phyloP scores from a whole-genome alignment of 2,329 filamentous ascomycete species.

The Hirsutella rhossiliensis region DNA sequence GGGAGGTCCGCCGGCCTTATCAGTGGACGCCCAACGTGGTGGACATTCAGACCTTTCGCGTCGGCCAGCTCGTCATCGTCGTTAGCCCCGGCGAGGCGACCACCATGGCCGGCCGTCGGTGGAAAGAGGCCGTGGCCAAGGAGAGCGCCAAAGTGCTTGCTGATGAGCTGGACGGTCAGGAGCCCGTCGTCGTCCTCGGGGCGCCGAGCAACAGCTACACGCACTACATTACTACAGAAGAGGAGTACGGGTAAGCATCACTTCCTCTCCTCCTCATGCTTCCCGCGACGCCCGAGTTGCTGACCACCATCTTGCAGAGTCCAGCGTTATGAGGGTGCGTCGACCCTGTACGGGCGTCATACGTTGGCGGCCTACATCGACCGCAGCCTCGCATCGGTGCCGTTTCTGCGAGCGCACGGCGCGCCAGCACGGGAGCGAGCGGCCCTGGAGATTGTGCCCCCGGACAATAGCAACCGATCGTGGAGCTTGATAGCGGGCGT shows the following conservation, averaged over 20 bases:
- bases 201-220: conserved; percentile 84
- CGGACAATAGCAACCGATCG: conserved; percentile 64
- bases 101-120: conserved; percentile 82
- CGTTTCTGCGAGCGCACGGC: conserved; percentile 44
- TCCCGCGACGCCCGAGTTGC: not conserved
- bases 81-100: conserved; percentile 81
- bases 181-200: conserved; percentile 66
- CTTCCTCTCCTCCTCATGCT: not conserved
- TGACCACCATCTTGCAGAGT: conserved; percentile 28
- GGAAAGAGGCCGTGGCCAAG: conserved; percentile 57
- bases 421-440: conserved; percentile 13
- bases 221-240: conserved; percentile 61
- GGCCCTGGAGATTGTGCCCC: conserved; percentile 48
- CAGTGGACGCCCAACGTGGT: conserved; percentile 82
- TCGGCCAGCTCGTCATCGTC: conserved; percentile 75
- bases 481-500: conserved; percentile 72
- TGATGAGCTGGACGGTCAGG: conserved; percentile 23
- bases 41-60: conserved; percentile 71
- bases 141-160: conserved; percentile 31
- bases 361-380: conserved; percentile 83
- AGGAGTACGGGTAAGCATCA: conserved; percentile 39
- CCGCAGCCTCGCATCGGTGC: conserved; percentile 57
- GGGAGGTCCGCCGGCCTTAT: conserved; percentile 63
- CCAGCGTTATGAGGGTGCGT: conserved; percentile 85
- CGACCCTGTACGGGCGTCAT: conserved; percentile 74